Evolutionary conservation across 441 rosid genomes (phyloP), one percentile per base, ranked within the genome.

Genomic region (Populus hybrid): DNA sequence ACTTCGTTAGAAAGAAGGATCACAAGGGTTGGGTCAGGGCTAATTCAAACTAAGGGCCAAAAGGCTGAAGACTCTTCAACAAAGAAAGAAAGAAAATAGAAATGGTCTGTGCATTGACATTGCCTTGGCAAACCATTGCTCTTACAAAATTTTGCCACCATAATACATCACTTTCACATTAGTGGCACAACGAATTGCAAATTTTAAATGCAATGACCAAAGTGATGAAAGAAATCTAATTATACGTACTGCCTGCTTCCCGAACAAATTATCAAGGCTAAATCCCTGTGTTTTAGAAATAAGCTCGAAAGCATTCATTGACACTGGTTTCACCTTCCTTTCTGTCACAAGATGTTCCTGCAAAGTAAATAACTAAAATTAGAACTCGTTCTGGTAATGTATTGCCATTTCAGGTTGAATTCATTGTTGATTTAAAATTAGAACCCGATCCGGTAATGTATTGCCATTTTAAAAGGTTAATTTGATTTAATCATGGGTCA

Each of bases 291-390:
- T 91, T 80, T 89, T 89, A 20, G 99, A 91, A 85, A 95, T 95
- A 63, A 95, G 90, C 88, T 95, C 99, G 68, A 95, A 95, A 64
- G 98, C 99, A 77, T 95, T 95, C 96, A 95, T 93, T 68, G 99
- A 92, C 64, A 77, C 93, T 1, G 98, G 99, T 80, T 90, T 93
- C 87, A 88, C 94, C 84, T 91, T 92, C 91, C 84, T 91, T 85
- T 91, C 98, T 18, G 87, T 90, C 20, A 95, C 89, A 73, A 93
- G 91, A 86, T 85, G 77, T 79, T 89, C 96, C 99, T 95, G 87
- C 53, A 85, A 36, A 40, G 72, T 33, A 65, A 81, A 42, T 64
- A 75, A 76, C 33, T 20, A 75, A 56, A 76, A 80, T 23, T 29
- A 14, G 18, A 23, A 26, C 31, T 20, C 29, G 36, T 56, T 35